Percentiles rank a stretch among this genome's conserved stretches.
These are phyloP conservation scores for Cryptococcus neoformans DNA, from an alignment of 1,284 basidiomycete species.

Conservation along the genomic window DNA sequence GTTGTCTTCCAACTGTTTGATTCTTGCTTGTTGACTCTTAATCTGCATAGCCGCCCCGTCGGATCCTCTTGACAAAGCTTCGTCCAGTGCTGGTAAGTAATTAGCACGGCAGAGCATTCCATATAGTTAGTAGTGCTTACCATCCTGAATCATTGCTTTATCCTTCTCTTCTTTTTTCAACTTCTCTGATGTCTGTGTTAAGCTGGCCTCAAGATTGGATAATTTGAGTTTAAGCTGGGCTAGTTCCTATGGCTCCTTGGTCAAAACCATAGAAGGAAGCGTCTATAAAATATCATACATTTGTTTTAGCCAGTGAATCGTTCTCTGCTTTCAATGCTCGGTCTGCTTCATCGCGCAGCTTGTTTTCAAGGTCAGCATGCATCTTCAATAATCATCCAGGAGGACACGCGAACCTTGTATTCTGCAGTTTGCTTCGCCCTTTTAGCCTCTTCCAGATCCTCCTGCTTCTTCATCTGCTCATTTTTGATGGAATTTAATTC, in stretches of 20 bases:
- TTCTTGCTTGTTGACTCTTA: slow-evolving; percentile 12
- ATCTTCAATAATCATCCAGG: background rate
- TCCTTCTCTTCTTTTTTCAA: slow-evolving; percentile 36
- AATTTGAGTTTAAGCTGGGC: slow-evolving; percentile 30
- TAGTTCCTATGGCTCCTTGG: slow-evolving; percentile 25
- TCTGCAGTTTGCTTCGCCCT: slow-evolving; percentile 32
- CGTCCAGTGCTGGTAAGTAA: slow-evolving; percentile 10
- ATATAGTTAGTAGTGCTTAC: slow-evolving; percentile 13
- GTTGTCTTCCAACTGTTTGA: slow-evolving; percentile 31
- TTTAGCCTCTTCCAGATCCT: slow-evolving; percentile 25
- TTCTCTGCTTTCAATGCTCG: slow-evolving; percentile 32
- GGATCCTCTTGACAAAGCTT: slow-evolving; percentile 7
- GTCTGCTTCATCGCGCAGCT: slow-evolving; percentile 33
- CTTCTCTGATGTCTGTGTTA: slow-evolving; percentile 22
- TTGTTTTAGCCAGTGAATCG: slow-evolving; percentile 11
- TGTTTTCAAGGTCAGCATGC: background rate
- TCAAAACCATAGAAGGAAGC: background rate
- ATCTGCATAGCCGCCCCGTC: slow-evolving; percentile 11
- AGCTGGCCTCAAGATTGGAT: slow-evolving; percentile 39
- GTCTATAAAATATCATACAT: slow-evolving; percentile 13
- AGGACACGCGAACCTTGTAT: slow-evolving; percentile 29
- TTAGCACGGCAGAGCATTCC: background rate
- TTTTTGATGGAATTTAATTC: slow-evolving; percentile 39
- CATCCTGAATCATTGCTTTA: slow-evolving; percentile 35
- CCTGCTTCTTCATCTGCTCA: slow-evolving; percentile 37